phyloP scores from a whole-genome alignment of 2,329 filamentous ascomycete species.

The Clonostachys rosea region DNA sequence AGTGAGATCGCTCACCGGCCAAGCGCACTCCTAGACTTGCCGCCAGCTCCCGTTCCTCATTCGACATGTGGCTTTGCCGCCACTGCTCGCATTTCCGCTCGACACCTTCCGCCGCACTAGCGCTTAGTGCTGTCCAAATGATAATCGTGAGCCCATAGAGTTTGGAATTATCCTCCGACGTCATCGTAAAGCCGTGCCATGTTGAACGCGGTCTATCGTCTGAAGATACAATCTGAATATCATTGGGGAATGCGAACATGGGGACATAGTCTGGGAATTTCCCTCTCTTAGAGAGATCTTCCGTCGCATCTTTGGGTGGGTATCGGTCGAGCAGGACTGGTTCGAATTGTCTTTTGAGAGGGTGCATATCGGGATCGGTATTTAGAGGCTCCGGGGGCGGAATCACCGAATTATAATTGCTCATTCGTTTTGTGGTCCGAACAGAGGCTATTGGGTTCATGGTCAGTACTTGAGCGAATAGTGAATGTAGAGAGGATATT shows the following conservation, averaged over 20 bases:
- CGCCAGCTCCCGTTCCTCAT: conserved; percentile 85
- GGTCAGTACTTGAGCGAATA: not conserved
- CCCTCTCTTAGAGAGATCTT: conserved; percentile 75
- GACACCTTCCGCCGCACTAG: conserved; percentile 76
- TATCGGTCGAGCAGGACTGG: conserved; percentile 95
- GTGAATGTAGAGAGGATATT: not conserved
- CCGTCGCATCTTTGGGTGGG: conserved; percentile 74
- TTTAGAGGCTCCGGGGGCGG: conserved; percentile 89
- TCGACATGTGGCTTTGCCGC: conserved; percentile 84
- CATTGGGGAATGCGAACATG: conserved; percentile 99
- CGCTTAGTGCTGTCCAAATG: conserved; percentile 84
- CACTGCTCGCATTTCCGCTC: conserved; percentile 78
- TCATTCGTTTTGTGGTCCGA: conserved; percentile 82
- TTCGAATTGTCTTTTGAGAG: conserved; percentile 88
- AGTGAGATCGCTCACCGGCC: conserved; percentile 79
- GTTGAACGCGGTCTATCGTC: conserved; percentile 93
- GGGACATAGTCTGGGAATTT: conserved; percentile 96
- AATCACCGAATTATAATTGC: conserved; percentile 98
- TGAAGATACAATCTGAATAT: conserved; percentile 93
- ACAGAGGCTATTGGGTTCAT: conserved; percentile 43
- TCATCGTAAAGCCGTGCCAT: conserved; percentile 99
- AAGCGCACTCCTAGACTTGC: conserved; percentile 86
- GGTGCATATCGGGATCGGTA: conserved; percentile 89
- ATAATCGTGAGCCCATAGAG: conserved; percentile 89
- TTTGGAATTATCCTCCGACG: conserved; percentile 84